These are phyloP conservation scores for Fusarium sp. DNA, from an alignment of 2,329 filamentous ascomycete species.

Conservation along the genomic window DNA sequence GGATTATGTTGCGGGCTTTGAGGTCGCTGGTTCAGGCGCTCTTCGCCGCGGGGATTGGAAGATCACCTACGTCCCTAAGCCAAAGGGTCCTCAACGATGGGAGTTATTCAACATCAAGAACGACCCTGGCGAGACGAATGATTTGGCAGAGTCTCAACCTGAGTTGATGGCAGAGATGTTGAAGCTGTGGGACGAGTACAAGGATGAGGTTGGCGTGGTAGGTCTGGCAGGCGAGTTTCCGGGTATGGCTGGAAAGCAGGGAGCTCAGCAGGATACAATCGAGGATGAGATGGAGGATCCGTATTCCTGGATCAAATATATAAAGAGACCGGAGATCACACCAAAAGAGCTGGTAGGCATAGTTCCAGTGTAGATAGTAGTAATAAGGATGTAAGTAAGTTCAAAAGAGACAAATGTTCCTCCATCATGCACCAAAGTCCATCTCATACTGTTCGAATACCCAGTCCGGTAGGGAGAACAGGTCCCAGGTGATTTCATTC, in stretches of 20 bases:
- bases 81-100: conserved; percentile 59
- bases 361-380: not conserved
- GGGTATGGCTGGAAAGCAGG: not conserved
- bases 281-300: conserved; percentile 16
- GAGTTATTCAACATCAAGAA: conserved; percentile 63
- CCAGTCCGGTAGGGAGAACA: not conserved
- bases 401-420: too few relatives aligned
- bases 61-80: conserved; percentile 64
- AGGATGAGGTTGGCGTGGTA: conserved; percentile 12
- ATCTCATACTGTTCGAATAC: not conserved
- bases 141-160: conserved; percentile 52
- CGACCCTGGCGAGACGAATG: conserved; percentile 63
- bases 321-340: conserved; percentile 7
- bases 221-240: conserved; percentile 6
- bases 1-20: conserved; percentile 63
- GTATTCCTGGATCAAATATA: conserved; percentile 27
- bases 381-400: too few relatives aligned
- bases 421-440: not conserved
- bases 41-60: conserved; percentile 66
- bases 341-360: not conserved
- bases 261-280: not conserved
- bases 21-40: conserved; percentile 61
- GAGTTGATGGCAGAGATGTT: conserved; percentile 48
- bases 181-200: conserved; percentile 19
- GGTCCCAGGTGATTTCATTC: not conserved